These are phyloP conservation scores for Takakia lepidozioides DNA, from an alignment of 225 moss, liverwort and hornwort genomes.

Conservation along the genomic window DNA sequence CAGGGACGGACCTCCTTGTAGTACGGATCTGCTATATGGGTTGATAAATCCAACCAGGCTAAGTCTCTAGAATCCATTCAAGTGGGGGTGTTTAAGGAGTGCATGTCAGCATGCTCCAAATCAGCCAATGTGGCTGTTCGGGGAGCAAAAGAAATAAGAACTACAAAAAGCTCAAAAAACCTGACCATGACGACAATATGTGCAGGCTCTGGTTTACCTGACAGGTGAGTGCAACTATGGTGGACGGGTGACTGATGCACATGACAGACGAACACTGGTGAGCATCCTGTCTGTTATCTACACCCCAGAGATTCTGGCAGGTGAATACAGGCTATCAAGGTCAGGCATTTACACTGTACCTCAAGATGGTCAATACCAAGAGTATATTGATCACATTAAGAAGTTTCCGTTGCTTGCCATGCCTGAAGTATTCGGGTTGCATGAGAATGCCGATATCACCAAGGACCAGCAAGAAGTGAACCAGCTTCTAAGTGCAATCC, in stretches of 20 bases:
- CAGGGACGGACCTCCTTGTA: too few species aligned
- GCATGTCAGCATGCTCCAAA: too few species aligned
- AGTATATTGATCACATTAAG: slow-evolving; percentile 70
- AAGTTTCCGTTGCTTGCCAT: slow-evolving; percentile 63
- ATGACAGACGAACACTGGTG: slow-evolving; percentile 61
- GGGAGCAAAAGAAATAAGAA: too few species aligned
- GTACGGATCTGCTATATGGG: too few species aligned
- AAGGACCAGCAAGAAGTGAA: slow-evolving; percentile 78
- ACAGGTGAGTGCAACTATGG: slow-evolving; percentile 87
- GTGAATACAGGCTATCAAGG: slow-evolving; percentile 58
- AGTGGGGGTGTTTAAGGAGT: too few species aligned
- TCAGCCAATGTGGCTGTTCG: too few species aligned
- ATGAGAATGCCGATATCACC: slow-evolving; percentile 72
- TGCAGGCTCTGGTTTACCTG: slow-evolving; percentile 60
- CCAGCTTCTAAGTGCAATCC: slow-evolving; percentile 42
- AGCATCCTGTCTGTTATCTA: slow-evolving; percentile 62
- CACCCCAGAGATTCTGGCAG: slow-evolving; percentile 52
- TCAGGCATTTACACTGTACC: slow-evolving; percentile 55
- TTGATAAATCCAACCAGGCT: too few species aligned
- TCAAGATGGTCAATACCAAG: slow-evolving; percentile 45
- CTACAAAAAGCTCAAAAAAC: too few species aligned
- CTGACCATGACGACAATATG: too few species aligned
- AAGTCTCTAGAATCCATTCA: too few species aligned
- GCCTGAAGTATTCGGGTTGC: slow-evolving; percentile 70
- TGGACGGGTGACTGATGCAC: slow-evolving; percentile 58